phyloP scores from a whole-genome alignment of 352 stramenopile genomes.

The Globisporangium paddicum region DNA sequence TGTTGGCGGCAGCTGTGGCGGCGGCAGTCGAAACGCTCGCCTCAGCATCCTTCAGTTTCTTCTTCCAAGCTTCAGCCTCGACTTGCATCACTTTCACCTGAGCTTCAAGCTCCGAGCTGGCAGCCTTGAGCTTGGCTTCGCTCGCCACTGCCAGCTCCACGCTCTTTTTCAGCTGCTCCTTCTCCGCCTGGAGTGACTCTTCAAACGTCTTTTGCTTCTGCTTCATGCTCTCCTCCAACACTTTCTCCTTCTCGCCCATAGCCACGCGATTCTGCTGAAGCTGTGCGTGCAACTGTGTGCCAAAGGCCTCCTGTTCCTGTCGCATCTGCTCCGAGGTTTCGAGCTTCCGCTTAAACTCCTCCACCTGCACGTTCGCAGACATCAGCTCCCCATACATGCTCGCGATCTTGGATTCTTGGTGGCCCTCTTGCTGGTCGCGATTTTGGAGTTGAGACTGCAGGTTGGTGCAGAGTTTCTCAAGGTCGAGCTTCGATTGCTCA shows the following conservation, averaged over 20 bases:
- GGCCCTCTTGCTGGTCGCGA: constrained; percentile 52
- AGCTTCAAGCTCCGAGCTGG: constrained; percentile 23
- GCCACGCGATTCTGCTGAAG: constrained; percentile 42
- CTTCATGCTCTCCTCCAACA: constrained; percentile 36
- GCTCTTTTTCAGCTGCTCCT: constrained; percentile 31
- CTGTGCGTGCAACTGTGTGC: constrained; percentile 43
- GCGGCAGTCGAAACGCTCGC: constrained; percentile 8
- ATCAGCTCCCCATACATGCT: constrained; percentile 71
- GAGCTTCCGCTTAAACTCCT: constrained; percentile 63
- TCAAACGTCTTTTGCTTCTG: constrained; percentile 30
- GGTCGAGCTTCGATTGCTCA: constrained; percentile 59
- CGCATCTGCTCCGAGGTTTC: constrained; percentile 62
- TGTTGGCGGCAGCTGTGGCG: background rate
- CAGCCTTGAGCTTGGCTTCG: constrained; percentile 28
- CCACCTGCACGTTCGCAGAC: constrained; percentile 66
- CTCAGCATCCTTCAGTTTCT: constrained; percentile 24
- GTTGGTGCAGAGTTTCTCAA: constrained; percentile 55
- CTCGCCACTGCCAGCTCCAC: constrained; percentile 31
- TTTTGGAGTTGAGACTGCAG: constrained; percentile 56
- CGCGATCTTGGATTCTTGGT: constrained; percentile 66
- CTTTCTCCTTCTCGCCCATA: constrained; percentile 43
- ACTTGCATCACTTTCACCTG: constrained; percentile 31
- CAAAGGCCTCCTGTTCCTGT: constrained; percentile 58
- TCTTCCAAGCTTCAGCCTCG: constrained; percentile 36
- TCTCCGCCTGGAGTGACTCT: constrained; percentile 31